Evolutionary conservation across 129 eudicot genomes (phyloP).

Genomic region (Centaurea solstitialis): DNA sequence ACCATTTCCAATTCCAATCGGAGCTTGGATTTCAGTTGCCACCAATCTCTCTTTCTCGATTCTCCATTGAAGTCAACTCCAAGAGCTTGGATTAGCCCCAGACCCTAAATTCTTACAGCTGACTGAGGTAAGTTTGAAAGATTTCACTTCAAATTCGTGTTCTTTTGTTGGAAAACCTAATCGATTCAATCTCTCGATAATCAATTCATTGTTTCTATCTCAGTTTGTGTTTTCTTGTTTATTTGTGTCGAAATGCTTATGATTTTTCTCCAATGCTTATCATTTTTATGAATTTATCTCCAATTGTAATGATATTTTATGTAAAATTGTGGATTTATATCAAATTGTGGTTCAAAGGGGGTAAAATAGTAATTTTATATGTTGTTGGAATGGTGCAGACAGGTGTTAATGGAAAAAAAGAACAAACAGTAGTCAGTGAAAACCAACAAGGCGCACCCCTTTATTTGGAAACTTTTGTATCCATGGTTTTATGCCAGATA

Average conservation of each 20-base stretch:
- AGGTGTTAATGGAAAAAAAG: neutral
- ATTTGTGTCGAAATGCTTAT: neutral
- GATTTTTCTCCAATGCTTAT: neutral
- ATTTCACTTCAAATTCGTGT: neutral
- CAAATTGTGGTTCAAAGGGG: constrained; percentile 37
- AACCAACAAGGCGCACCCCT: neutral
- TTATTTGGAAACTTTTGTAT: neutral
- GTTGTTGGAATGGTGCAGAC: neutral
- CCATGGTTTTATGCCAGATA: neutral
- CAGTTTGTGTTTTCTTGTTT: neutral
- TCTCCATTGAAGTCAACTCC: neutral
- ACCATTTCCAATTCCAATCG: neutral
- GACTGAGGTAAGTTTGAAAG: neutral
- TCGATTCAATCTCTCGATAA: neutral
- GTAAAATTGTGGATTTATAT: neutral
- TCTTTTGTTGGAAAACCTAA: neutral
- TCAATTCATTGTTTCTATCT: neutral
- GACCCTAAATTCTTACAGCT: neutral
- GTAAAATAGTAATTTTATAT: neutral
- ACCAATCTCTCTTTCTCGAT: neutral
- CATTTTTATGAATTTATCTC: neutral
- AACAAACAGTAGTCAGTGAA: neutral
- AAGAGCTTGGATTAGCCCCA: neutral
- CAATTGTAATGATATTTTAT: neutral
- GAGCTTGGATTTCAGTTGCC: neutral